Evolutionary conservation across 1,139 yeast genomes (phyloP).

Genomic region (Taphrina flavorubra): DNA sequence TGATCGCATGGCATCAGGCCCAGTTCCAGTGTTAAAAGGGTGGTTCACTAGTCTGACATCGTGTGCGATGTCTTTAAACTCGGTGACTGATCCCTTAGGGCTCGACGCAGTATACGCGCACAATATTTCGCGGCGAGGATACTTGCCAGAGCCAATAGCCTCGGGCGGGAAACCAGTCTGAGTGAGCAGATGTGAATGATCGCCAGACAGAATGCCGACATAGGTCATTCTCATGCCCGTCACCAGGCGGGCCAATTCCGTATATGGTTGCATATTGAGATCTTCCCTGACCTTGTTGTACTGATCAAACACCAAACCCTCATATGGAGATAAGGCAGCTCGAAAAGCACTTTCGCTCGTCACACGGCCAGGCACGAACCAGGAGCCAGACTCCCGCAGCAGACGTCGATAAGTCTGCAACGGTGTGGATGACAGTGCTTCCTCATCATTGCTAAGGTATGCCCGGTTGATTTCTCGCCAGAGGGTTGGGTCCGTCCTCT

Average conservation of each 20-base stretch:
- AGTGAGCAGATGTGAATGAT: not conserved
- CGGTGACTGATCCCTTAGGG: not conserved
- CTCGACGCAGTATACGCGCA: constrained; percentile 12
- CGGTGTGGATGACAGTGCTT: not conserved
- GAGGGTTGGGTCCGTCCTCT: not conserved
- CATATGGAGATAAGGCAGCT: constrained; percentile 29
- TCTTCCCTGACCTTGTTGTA: constrained; percentile 17
- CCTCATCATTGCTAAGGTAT: constrained; percentile 10
- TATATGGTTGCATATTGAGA: constrained; percentile 21
- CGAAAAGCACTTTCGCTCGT: constrained; percentile 7
- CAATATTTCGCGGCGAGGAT: constrained; percentile 2
- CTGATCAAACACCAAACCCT: constrained; percentile 17
- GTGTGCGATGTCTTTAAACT: constrained; percentile 19
- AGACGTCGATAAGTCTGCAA: constrained; percentile 15
- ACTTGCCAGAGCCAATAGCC: constrained; percentile 4
- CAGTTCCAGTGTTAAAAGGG: constrained; percentile 23
- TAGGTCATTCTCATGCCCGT: constrained; percentile 23
- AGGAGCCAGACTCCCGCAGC: constrained; percentile 11
- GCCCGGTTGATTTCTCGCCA: constrained; percentile 18
- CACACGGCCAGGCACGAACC: constrained; percentile 28
- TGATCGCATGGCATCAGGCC: constrained; percentile 13
- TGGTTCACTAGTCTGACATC: constrained; percentile 17
- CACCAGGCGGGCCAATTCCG: constrained; percentile 18
- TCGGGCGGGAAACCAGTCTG: constrained; percentile 2
- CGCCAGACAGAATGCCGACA: constrained; percentile 6